Evolutionary conservation across 2,329 filamentous ascomycete genomes (phyloP).

Genomic region (Microdochium trichocladiopsis): DNA sequence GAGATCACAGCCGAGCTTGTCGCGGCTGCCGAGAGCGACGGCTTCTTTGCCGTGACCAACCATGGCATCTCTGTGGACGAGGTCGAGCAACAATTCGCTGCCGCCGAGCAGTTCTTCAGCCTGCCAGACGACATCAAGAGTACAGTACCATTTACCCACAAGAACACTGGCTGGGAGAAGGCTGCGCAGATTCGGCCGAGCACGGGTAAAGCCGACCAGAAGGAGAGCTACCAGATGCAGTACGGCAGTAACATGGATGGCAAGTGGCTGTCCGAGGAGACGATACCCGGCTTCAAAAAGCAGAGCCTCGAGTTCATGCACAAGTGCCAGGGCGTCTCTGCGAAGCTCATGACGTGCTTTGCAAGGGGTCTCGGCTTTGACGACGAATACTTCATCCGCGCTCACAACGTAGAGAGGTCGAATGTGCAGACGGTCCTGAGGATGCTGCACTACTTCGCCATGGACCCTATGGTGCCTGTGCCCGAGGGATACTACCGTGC

Average conservation of each 20-base stretch:
- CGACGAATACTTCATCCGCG: slow-evolving; percentile 47
- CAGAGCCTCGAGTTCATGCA: slow-evolving; percentile 45
- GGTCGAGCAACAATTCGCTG: slow-evolving; percentile 43
- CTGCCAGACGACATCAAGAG: slow-evolving; percentile 44
- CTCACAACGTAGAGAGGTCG: slow-evolving; percentile 40
- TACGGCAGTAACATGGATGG: slow-evolving; percentile 47
- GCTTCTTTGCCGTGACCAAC: slow-evolving; percentile 52
- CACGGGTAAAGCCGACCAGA: slow-evolving; percentile 50
- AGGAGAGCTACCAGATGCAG: slow-evolving; percentile 58
- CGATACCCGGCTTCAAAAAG: slow-evolving; percentile 40
- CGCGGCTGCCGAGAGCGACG: slow-evolving; percentile 47
- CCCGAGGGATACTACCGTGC: slow-evolving; percentile 47
- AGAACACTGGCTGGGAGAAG: slow-evolving; percentile 57
- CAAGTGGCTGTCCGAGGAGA: slow-evolving; percentile 41
- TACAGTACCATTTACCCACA: slow-evolving; percentile 43
- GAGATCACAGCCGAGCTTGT: slow-evolving; percentile 44
- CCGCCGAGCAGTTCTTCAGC: slow-evolving; percentile 45
- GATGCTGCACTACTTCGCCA: slow-evolving; percentile 49
- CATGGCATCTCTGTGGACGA: slow-evolving; percentile 43
- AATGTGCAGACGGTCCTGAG: slow-evolving; percentile 48
- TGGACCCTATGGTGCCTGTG: slow-evolving; percentile 26
- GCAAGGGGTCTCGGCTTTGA: slow-evolving; percentile 48
- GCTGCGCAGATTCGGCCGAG: slow-evolving; percentile 50
- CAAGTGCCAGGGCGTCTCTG: slow-evolving; percentile 41
- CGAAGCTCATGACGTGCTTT: slow-evolving; percentile 51